Percentiles rank a stretch among this genome's conserved stretches.
These are phyloP conservation scores for Tulasnella sp. DNA, from an alignment of 768 basidiomycete genomes.

Conservation along the genomic window DNA sequence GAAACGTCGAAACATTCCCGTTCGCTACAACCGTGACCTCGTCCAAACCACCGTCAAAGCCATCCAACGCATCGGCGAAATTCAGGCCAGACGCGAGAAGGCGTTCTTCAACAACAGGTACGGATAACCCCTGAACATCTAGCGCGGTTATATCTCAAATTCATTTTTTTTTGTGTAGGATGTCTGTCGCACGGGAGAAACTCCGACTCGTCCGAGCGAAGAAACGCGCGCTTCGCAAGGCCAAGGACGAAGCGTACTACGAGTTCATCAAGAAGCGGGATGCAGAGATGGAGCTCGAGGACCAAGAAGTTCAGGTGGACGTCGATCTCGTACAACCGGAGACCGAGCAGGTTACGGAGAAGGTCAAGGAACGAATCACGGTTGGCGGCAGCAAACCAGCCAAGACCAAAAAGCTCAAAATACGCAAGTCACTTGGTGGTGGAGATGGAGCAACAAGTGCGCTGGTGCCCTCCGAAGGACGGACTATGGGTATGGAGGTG, in stretches of 20 bases:
- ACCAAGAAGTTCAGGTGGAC: conserved; percentile 65
- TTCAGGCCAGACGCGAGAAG: conserved; percentile 78
- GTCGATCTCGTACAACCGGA: conserved; percentile 43
- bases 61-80: conserved; percentile 91
- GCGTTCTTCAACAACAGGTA: conserved; percentile 86
- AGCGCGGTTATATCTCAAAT: neutral
- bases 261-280: conserved; percentile 55
- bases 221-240: conserved; percentile 9
- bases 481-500: conserved; percentile 73
- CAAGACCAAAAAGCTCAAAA: conserved; percentile 16
- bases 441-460: conserved; percentile 34
- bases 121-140: conserved; percentile 4
- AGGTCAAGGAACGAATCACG: conserved; percentile 68
- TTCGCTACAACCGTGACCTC: conserved; percentile 92
- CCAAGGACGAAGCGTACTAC: conserved; percentile 31
- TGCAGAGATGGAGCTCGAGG: neutral
- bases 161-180: conserved; percentile 9
- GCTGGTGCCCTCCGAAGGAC: conserved; percentile 71
- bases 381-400: conserved; percentile 42
- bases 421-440: neutral
- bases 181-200: conserved; percentile 26
- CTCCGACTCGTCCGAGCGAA: conserved; percentile 27
- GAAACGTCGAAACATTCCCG: conserved; percentile 94
- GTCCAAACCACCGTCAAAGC: conserved; percentile 88
- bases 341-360: conserved; percentile 33